These are phyloP conservation scores for Russula olivacea DNA, from an alignment of 768 basidiomycete species.

Conservation along the genomic window DNA sequence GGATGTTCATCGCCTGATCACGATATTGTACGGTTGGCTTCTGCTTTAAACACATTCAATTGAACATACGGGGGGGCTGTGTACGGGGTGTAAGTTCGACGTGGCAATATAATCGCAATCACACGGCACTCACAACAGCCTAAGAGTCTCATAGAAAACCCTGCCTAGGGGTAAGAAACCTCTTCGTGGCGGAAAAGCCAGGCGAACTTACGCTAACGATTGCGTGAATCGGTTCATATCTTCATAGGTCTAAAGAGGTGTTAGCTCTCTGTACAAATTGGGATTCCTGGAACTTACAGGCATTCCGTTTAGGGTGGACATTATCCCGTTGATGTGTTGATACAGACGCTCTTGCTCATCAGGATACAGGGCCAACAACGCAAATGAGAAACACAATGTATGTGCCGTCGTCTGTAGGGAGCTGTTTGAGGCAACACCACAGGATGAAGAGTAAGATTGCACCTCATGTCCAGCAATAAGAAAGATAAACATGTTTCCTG, in stretches of 20 bases:
- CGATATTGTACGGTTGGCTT: constrained; percentile 5
- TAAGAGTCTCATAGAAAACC: constrained; percentile 46
- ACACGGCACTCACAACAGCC: constrained; percentile 33
- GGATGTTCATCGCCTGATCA: constrained; percentile 40
- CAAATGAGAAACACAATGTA: constrained; percentile 37
- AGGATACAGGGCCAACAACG: constrained; percentile 37
- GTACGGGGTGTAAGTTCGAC: background rate
- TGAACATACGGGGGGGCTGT: constrained; percentile 14
- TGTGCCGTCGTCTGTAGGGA: constrained; percentile 34
- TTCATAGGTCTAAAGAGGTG: too few relatives aligned
- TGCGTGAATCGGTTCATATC: too few relatives aligned
- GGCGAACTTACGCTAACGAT: background rate
- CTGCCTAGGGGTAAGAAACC: constrained; percentile 27
- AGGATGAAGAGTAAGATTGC: background rate
- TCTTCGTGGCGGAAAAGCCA: background rate
- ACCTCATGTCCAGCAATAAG: constrained; percentile 34
- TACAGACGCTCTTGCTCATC: constrained; percentile 40
- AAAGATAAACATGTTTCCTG: constrained; percentile 31
- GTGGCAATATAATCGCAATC: background rate
- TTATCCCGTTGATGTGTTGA: constrained; percentile 33
- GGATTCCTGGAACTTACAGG: background rate
- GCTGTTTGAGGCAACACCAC: too few relatives aligned
- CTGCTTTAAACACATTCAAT: background rate
- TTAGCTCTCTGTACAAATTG: too few relatives aligned
- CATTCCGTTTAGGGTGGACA: constrained; percentile 26